These are phyloP conservation scores for Ophiostoma sp. DNA, from an alignment of 2,329 filamentous ascomycete genomes.

Conservation along the genomic window DNA sequence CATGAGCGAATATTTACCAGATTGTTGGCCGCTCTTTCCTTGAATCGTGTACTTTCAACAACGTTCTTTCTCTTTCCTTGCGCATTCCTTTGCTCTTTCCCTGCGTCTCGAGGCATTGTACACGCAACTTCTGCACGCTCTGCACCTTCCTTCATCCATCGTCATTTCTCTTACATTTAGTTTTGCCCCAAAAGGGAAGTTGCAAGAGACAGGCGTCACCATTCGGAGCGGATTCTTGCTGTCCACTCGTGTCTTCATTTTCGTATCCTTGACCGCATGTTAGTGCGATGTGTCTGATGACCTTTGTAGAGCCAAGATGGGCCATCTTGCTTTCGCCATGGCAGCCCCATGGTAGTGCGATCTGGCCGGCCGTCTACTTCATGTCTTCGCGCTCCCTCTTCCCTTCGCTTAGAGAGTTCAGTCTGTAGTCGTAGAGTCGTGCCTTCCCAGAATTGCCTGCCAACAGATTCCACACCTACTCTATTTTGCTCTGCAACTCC, in stretches of 20 bases:
- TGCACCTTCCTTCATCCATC: not conserved
- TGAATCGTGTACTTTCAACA: not conserved
- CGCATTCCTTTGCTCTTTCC: not conserved
- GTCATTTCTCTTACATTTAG: conserved; percentile 9
- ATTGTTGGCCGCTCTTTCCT: not conserved
- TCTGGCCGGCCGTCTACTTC: conserved; percentile 25
- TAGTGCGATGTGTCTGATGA: not conserved
- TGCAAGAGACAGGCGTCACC: not conserved
- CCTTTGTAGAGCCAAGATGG: not conserved
- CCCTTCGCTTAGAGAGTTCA: not conserved
- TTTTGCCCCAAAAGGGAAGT: conserved; percentile 7
- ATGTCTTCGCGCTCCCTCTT: conserved; percentile 25
- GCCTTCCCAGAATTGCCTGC: not conserved
- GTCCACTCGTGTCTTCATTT: not conserved
- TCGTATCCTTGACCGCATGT: not conserved
- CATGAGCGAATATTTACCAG: conserved; percentile 19
- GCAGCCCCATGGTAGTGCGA: conserved; percentile 1
- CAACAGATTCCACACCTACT: not conserved
- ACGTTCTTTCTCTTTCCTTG: not conserved
- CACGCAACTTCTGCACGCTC: not conserved
- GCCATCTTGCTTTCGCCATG: not conserved
- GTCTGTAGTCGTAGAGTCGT: not conserved
- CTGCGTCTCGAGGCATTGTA: not conserved
- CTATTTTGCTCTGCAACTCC: not conserved
- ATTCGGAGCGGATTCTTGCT: not conserved